These are phyloP conservation scores for Geranomyces variabilis DNA, from an alignment of 192 early-diverging fungal species.

Conservation along the genomic window DNA sequence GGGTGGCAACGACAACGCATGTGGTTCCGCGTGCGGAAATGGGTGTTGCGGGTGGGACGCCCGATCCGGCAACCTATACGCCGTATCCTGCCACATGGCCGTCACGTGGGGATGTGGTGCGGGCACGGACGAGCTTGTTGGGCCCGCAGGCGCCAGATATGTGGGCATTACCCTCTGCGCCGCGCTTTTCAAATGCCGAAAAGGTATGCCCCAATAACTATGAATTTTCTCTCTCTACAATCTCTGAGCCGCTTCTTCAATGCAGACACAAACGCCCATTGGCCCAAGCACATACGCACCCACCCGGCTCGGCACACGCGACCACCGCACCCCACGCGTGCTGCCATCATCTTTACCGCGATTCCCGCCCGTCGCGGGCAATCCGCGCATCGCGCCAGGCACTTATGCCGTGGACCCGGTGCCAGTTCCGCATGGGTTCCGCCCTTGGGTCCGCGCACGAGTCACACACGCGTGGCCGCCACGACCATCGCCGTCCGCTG, in stretches of 20 bases:
- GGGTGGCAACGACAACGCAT: too few relatives aligned
- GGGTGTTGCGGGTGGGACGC: not conserved
- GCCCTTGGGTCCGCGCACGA: not conserved
- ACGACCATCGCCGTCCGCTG: not conserved
- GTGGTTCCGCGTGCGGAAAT: too few relatives aligned
- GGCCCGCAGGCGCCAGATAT: too few relatives aligned
- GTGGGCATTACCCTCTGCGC: too few relatives aligned
- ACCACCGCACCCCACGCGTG: not conserved
- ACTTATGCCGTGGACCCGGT: too few relatives aligned
- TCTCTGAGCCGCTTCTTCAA: too few relatives aligned
- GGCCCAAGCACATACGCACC: slow-evolving; percentile 1
- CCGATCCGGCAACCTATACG: not conserved
- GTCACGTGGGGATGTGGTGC: not conserved
- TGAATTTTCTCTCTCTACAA: too few relatives aligned
- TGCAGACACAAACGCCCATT: not conserved
- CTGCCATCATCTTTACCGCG: not conserved
- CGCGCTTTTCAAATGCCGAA: too few relatives aligned
- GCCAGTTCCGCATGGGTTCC: not conserved
- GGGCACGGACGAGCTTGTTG: not conserved
- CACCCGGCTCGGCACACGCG: not conserved
- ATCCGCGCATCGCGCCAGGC: too few relatives aligned
- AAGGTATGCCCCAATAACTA: too few relatives aligned
- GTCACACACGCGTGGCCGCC: not conserved
- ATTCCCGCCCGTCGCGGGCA: not conserved
- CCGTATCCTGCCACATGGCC: slow-evolving; percentile 1